Conservation (phyloP, 1,139 yeast species). For the Arxiozyma bovina region DNA sequence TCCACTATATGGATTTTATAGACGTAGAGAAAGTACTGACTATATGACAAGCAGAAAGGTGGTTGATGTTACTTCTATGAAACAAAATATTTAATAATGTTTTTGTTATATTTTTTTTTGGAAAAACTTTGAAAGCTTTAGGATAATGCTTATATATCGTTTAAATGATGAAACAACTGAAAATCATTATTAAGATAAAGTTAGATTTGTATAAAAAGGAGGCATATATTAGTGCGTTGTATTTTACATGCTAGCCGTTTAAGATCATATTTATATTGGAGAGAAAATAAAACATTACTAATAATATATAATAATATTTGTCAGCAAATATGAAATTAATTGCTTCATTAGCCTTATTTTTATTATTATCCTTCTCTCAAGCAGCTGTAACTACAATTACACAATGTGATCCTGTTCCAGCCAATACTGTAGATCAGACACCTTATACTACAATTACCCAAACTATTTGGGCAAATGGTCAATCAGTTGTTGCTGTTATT, state of each 20-base stretch:
- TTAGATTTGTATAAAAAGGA: no score
- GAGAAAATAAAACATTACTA: background rate
- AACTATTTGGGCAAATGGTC: conserved; percentile 15
- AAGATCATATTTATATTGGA: background rate
- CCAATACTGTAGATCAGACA: conserved; percentile 16
- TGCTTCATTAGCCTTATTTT: background rate
- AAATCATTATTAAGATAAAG: background rate
- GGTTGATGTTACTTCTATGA: background rate
- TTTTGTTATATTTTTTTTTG: background rate
- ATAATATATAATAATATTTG: background rate
- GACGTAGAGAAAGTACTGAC: background rate
- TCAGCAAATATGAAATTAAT: background rate
- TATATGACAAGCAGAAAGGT: background rate
- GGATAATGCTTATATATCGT: no score
- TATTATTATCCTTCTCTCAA: background rate
- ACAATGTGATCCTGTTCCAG: conserved; percentile 20
- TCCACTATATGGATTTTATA: no score
- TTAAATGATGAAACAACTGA: background rate
- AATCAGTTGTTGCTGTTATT: conserved; percentile 16
- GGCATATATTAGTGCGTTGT: background rate
- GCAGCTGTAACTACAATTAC: conserved; percentile 2
- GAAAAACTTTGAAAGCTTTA: no score
- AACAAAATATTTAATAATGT: background rate
- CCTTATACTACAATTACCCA: conserved; percentile 21
- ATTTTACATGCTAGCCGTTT: no score